Base-by-base conservation (phyloP, 768 basidiomycete genomes). In the Suillus brevipes region DNA sequence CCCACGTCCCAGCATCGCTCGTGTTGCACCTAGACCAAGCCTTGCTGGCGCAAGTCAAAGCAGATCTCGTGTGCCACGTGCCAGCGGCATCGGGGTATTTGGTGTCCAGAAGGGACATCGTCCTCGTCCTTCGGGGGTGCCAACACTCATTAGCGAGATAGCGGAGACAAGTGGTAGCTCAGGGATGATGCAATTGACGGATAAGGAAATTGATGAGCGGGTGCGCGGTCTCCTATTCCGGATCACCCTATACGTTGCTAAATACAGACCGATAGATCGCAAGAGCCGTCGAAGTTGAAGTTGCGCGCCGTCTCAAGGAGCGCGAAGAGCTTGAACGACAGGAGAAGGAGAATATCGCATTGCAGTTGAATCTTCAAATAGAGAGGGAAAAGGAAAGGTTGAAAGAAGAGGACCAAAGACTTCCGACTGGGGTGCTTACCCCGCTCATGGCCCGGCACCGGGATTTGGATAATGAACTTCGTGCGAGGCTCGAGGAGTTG, bases 161-260 rank as follows among this genome's bases (percentile, higher is more conserved):
- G 25, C 67, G 42, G 76, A 73, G 23, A 20, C 45, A 1, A 42
- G 62, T 20, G 25, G 20, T 59, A 66, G 42, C 42, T 49, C 18
- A 20, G 53, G 31, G 18, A 20, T 64, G 6, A 58, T 70, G 55
- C 70, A 72, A 37, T 71, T 89, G 67, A 85, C 86, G 3, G 88
- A 90, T 75, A 84, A 87, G 70, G 91, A 92, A 57, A 89, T 92
- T 66, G 88, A 92, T 66, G 89, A 88, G 42, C 80, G 87, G 78
- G 91, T 89, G 69, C n/a, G 82, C 75, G 58, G 63, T 18, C 57
- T 28, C 8, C 14, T 42, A 38, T 50, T 18, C 40, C 43, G n/a
- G n/a, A 37, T 20, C 38, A n/a, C n/a, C 47, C 49, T 53, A 9
- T 61, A 40, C 18, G 60, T 66, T 34, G 61, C 65, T 36, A 38